These are phyloP conservation scores for Aureobasidium musti DNA, from an alignment of 2,329 filamentous ascomycete species.

Conservation along the genomic window DNA sequence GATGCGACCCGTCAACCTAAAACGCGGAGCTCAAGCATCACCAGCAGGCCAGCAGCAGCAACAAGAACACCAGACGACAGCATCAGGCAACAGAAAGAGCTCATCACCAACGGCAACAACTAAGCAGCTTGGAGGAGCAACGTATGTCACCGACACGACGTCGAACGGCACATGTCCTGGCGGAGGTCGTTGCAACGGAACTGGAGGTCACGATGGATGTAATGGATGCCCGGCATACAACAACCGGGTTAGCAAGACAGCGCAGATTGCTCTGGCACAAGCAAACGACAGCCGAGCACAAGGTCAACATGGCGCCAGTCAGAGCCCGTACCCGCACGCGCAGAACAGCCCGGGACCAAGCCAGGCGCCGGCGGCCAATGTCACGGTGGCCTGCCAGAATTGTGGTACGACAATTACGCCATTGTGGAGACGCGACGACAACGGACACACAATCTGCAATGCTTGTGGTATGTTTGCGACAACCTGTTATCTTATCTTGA, in stretches of 20 bases:
- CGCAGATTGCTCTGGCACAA: conserved; percentile 64
- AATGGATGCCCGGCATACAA: conserved; percentile 97
- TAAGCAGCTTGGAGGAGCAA: conserved; percentile 51
- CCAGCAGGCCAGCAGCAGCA: conserved; percentile 42
- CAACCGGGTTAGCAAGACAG: conserved; percentile 88
- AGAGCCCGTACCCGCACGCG: conserved; percentile 30
- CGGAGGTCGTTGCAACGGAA: conserved; percentile 92
- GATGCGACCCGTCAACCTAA: conserved; percentile 84
- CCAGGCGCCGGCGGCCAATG: conserved; percentile 51
- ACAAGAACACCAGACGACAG: conserved; percentile 11
- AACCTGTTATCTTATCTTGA: conserved; percentile 19
- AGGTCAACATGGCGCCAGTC: conserved; percentile 12
- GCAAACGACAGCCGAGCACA: conserved; percentile 31
- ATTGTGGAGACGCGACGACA: conserved; percentile 90
- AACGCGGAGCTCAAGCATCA: conserved; percentile 62
- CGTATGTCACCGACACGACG: conserved; percentile 76
- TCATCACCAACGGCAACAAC: conserved; percentile 12
- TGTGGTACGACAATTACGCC: conserved; percentile 96
- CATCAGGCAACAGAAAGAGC: conserved; percentile 21
- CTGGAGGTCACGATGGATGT: conserved; percentile 90
- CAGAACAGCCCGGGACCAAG: conserved; percentile 29
- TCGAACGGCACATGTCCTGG: conserved; percentile 89
- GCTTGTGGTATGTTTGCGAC: conserved; percentile 74
- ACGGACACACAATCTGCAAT: conserved; percentile 96
- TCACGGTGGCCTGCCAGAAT: conserved; percentile 92